These are phyloP conservation scores for Cystobasidium sp. DNA, from an alignment of 1,284 basidiomycete species.

Conservation along the genomic window DNA sequence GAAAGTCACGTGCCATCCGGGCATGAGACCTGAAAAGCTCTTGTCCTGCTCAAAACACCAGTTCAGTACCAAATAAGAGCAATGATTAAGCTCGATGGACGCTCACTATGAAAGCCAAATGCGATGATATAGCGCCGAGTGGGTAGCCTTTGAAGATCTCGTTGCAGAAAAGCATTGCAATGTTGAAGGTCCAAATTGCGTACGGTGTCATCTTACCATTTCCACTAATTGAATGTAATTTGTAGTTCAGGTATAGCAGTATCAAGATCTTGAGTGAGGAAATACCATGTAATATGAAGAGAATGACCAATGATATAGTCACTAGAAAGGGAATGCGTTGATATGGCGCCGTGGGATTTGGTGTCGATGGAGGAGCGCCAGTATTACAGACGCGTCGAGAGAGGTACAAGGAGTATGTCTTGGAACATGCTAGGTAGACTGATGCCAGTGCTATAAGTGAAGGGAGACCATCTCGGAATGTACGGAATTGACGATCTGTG, in stretches of 20 bases:
- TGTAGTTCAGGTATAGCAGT: conserved; percentile 75
- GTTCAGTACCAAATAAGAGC: background rate
- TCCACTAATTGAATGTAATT: conserved; percentile 63
- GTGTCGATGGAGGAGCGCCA: conserved; percentile 49
- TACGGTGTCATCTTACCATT: conserved; percentile 61
- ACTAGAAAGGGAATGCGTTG: conserved; percentile 59
- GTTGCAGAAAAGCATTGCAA: conserved; percentile 73
- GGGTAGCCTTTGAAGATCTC: conserved; percentile 77
- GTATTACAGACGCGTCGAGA: conserved; percentile 71
- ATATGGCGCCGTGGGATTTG: conserved; percentile 14
- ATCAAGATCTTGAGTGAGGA: conserved; percentile 76
- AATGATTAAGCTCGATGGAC: background rate
- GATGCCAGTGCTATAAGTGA: conserved; percentile 53
- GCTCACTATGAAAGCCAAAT: conserved; percentile 28
- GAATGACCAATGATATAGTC: conserved; percentile 68
- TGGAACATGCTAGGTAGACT: conserved; percentile 53
- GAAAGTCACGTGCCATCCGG: conserved; percentile 91
- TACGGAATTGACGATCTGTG: conserved; percentile 58
- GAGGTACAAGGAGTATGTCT: conserved; percentile 43
- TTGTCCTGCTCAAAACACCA: conserved; percentile 64
- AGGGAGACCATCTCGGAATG: conserved; percentile 56
- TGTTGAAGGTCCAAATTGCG: conserved; percentile 78
- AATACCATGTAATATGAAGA: conserved; percentile 82
- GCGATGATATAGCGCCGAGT: conserved; percentile 68
- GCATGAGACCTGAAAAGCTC: conserved; percentile 66